These are phyloP conservation scores for Neurospora sublineolata DNA, from an alignment of 495 filamentous ascomycete genomes.

Conservation along the genomic window DNA sequence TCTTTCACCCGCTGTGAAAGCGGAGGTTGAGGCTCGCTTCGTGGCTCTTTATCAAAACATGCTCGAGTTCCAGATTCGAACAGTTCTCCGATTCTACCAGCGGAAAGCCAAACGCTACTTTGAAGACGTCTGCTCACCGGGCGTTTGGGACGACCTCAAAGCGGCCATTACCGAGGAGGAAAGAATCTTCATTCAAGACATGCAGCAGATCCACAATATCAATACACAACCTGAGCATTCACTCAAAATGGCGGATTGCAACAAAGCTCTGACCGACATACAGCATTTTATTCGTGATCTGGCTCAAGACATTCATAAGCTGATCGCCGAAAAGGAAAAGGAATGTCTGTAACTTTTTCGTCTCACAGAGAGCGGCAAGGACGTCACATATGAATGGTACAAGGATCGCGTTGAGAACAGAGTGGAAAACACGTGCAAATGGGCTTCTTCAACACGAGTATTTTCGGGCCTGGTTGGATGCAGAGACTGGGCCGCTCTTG, in stretches of 20 bases:
- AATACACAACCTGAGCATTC: not conserved
- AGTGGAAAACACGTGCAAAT: constrained; percentile 15
- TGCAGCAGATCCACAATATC: not conserved
- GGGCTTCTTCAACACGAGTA: constrained; percentile 20
- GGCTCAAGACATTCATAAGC: not conserved
- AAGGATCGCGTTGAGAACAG: constrained; percentile 13
- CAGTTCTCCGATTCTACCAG: constrained; percentile 9
- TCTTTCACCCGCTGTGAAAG: not conserved
- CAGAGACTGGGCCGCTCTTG: constrained; percentile 11
- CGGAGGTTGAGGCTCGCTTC: not conserved
- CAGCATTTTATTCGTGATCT: not conserved
- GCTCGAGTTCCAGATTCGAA: constrained; percentile 17
- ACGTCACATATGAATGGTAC: constrained; percentile 33
- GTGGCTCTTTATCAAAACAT: constrained; percentile 15
- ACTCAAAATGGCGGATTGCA: not conserved
- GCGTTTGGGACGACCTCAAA: constrained; percentile 2
- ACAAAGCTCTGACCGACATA: no score
- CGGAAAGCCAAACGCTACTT: not conserved
- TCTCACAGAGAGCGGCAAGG: constrained; percentile 10
- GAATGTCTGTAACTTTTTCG: constrained; percentile 25
- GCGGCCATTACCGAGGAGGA: not conserved
- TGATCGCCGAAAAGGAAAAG: constrained; percentile 8
- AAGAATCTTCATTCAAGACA: not conserved
- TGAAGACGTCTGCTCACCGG: not conserved
- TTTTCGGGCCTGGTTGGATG: constrained; percentile 1